Conservation (phyloP, 345 rosid species). For the Moricandia arvensis region DNA sequence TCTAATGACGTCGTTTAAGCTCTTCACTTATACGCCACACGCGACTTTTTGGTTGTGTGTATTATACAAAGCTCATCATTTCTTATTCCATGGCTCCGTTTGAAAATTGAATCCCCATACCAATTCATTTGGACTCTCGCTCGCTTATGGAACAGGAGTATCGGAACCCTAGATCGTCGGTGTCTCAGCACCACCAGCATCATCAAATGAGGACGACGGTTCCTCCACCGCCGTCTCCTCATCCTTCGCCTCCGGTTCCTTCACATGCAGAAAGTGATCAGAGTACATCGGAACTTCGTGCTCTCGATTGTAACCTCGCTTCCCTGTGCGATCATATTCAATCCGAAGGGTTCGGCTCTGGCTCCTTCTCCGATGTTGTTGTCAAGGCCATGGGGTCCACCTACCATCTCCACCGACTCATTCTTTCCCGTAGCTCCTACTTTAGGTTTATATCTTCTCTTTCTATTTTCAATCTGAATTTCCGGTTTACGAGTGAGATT, state of each 20-base stretch:
- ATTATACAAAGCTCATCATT: slow-evolving; percentile 13
- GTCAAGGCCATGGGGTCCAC: slow-evolving; percentile 85
- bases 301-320: slow-evolving; percentile 78
- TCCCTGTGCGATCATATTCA: slow-evolving; percentile 94
- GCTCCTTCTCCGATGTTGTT: slow-evolving; percentile 85
- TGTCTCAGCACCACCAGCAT: slow-evolving; percentile 38
- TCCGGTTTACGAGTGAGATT: too few relatives aligned
- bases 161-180: slow-evolving; percentile 35
- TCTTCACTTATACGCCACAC: slow-evolving; percentile 10
- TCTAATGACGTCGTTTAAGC: slow-evolving; percentile 4
- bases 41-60: neutral
- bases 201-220: slow-evolving; percentile 38
- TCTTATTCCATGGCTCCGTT: slow-evolving; percentile 15
- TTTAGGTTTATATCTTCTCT: slow-evolving; percentile 70
- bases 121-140: neutral
- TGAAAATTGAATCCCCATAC: slow-evolving; percentile 5
- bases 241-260: slow-evolving; percentile 46
- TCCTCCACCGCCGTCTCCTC: slow-evolving; percentile 49
- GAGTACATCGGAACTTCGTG: slow-evolving; percentile 65
- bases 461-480: too few relatives aligned
- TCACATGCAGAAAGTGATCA: slow-evolving; percentile 65
- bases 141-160: slow-evolving; percentile 22
- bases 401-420: slow-evolving; percentile 86
- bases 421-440: slow-evolving; percentile 90
- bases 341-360: slow-evolving; percentile 75